These are phyloP conservation scores for Trichaptum fuscoviolaceum DNA, from an alignment of 768 basidiomycete species.

Conservation along the genomic window DNA sequence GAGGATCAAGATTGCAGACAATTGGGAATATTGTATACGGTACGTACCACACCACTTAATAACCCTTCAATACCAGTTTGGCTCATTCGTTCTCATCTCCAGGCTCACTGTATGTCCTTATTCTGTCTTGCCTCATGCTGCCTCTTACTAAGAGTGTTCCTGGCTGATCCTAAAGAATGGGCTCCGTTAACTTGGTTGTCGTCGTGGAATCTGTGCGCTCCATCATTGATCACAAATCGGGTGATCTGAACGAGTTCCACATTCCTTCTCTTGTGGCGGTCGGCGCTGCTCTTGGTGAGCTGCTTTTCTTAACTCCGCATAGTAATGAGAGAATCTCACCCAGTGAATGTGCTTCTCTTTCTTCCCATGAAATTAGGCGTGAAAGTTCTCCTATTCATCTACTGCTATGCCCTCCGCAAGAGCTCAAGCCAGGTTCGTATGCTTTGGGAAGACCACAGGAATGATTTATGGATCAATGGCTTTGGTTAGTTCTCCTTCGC, in stretches of 20 bases:
- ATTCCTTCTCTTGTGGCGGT: conserved; percentile 83
- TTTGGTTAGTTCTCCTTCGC: conserved; percentile 43
- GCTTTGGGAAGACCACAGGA: conserved; percentile 97
- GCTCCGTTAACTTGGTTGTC: conserved; percentile 84
- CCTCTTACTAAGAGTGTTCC: conserved; percentile 1
- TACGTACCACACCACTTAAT: conserved; percentile 21
- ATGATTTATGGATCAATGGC: conserved; percentile 82
- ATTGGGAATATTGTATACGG: conserved; percentile 89
- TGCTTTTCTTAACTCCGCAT: background rate
- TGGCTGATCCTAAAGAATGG: conserved; percentile 54
- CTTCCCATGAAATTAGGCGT: conserved; percentile 42
- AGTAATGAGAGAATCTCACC: conserved; percentile 6
- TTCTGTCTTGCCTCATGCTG: background rate
- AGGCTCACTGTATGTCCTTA: conserved; percentile 44
- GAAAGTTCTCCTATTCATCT: conserved; percentile 83
- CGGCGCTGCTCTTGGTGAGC: conserved; percentile 69
- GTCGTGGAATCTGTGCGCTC: conserved; percentile 80
- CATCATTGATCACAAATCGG: conserved; percentile 52
- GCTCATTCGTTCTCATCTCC: conserved; percentile 8
- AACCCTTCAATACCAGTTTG: background rate
- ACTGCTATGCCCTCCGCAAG: conserved; percentile 73
- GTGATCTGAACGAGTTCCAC: conserved; percentile 60
- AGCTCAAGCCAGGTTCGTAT: conserved; percentile 89
- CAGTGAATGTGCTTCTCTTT: conserved; percentile 6
- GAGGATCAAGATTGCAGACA: conserved; percentile 85